Base-by-base conservation (phyloP, 2,329 filamentous ascomycete genomes). In the Orbilia javanica region DNA sequence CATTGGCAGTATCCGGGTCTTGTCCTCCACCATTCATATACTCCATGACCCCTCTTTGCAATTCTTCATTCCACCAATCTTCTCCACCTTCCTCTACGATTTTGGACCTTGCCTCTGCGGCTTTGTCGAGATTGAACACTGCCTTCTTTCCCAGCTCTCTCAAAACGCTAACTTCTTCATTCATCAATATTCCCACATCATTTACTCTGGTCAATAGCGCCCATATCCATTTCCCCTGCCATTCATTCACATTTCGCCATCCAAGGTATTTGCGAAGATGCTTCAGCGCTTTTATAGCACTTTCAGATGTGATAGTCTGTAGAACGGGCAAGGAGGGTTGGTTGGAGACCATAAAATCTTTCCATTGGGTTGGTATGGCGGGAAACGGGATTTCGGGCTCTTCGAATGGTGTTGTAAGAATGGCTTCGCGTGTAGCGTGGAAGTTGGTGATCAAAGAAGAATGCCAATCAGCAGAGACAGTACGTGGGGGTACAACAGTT, bases 171-270 rank as follows among this genome's bases (percentile, higher is more conserved):
- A 79, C 73, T 50, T 82, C 81, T 18, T 81, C 81, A 10, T 81
- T 80, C 11, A 77, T 77, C 53, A 82, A 71, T 11, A 79, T 72
- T 4, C 74, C 74, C 39, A 79, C 80, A 44, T 80, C 79, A 25
- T 81, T 81, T 27, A 67, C 70, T 31, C 81, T 71, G 11, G 81
- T 71, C 13, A 82, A 63, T 44, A 81, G 48, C n/a, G 73, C 80
- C 80, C 81, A 82, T 10, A 81, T 73, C 81, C 81, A 82, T 57
- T 80, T 76, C n/a, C 73, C 78, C n/a, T 77, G 73, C 73, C 73
- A 77, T 15, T 77, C 73, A 20, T 71, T 25, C 18, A 77, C 73
- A 44, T 77, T 77, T 15, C 42, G 57, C 73, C 73, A 77, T 10
- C 73, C 73, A 29, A 77, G 29, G 20, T 77, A 71, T 25, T 77